Evolutionary conservation across 768 basidiomycete species (phyloP).

Genomic region (Boletellus ananiceps): DNA sequence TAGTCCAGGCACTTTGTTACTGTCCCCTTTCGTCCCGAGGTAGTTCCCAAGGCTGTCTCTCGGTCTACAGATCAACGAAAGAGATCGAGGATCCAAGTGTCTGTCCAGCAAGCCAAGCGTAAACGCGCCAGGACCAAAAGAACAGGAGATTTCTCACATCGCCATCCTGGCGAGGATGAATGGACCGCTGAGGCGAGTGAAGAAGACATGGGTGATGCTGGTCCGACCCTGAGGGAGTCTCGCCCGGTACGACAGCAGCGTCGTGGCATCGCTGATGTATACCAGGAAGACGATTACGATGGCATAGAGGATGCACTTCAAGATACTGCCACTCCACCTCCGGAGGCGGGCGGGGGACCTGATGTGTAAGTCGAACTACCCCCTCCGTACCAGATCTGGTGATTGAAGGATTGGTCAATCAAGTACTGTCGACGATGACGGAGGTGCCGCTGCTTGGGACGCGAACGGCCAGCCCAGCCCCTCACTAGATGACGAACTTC

Average conservation of each 20-base stretch:
- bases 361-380: constrained; percentile 2
- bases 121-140: constrained; percentile 41
- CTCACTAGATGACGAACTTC: constrained; percentile 34
- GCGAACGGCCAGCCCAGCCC: background rate
- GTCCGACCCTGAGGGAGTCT: constrained; percentile 9
- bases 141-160: constrained; percentile 28
- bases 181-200: constrained; percentile 17
- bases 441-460: background rate
- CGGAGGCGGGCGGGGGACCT: background rate
- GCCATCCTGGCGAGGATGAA: constrained; percentile 25
- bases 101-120: constrained; percentile 10
- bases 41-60: constrained; percentile 15
- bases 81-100: constrained; percentile 12
- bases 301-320: constrained; percentile 2
- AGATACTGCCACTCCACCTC: constrained; percentile 13
- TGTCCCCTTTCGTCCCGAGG: constrained; percentile 22
- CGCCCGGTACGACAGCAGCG: constrained; percentile 33
- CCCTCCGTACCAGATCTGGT: background rate
- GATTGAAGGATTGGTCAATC: background rate
- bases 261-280: constrained; percentile 23
- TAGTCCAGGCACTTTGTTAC: constrained; percentile 43
- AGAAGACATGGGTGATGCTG: constrained; percentile 13
- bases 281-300: constrained; percentile 25
- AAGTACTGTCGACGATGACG: background rate
- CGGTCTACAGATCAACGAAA: background rate